These are phyloP conservation scores for Capronia epimyces DNA, from an alignment of 2,329 filamentous ascomycete genomes.

Conservation along the genomic window DNA sequence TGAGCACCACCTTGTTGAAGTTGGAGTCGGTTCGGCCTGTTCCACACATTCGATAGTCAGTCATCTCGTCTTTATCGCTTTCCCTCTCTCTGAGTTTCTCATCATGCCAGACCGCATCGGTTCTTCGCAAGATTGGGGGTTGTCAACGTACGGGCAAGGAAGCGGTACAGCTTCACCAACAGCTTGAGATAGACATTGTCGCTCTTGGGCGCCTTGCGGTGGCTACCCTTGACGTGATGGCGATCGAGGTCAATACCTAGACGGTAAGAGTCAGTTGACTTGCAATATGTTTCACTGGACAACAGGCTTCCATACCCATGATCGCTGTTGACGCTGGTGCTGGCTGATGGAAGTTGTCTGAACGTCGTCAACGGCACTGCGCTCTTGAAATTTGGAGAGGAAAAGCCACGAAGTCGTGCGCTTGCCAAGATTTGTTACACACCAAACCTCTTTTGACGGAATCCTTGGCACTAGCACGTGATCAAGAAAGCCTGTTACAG, in stretches of 20 bases:
- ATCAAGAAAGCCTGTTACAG: background rate
- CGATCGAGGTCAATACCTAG: constrained; percentile 54
- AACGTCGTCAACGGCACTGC: constrained; percentile 16
- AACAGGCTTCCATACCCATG: constrained; percentile 24
- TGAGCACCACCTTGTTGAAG: constrained; percentile 99
- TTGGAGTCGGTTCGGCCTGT: constrained; percentile 87
- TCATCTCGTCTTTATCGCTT: constrained; percentile 14
- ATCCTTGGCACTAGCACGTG: constrained; percentile 7
- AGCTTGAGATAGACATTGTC: constrained; percentile 97
- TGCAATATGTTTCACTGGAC: background rate
- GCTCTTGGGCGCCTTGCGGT: constrained; percentile 95
- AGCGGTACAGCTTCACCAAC: constrained; percentile 97
- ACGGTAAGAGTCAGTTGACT: constrained; percentile 6
- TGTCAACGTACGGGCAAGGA: constrained; percentile 75
- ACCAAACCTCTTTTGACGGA: constrained; percentile 4
- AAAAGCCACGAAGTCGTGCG: constrained; percentile 17
- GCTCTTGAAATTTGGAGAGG: constrained; percentile 3
- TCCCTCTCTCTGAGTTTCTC: background rate
- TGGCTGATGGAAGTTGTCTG: constrained; percentile 17
- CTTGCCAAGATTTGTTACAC: constrained; percentile 19
- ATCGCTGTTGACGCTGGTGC: constrained; percentile 23
- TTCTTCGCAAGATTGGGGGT: background rate
- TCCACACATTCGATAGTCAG: background rate
- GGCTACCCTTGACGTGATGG: constrained; percentile 61
- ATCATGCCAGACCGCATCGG: no score